Evolutionary conservation across 1,284 basidiomycete genomes (phyloP).

Genomic region (Ceratobasidium sp.): DNA sequence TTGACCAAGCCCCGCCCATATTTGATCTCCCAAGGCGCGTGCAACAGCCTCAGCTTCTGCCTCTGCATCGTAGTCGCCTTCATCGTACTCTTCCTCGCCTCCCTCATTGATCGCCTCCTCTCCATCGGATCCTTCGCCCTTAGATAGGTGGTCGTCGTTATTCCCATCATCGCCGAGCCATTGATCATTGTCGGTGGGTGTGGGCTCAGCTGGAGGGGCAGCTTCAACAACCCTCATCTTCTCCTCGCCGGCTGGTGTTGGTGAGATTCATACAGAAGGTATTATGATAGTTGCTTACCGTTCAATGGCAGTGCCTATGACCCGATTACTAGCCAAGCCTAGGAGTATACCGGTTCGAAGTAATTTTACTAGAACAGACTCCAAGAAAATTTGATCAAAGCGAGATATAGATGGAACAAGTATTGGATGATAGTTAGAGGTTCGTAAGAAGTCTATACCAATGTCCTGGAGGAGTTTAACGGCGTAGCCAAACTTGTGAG

Average conservation of each 20-base stretch:
- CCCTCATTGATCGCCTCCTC: slow-evolving; percentile 47
- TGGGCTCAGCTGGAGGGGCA: neutral
- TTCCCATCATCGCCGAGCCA: slow-evolving; percentile 41
- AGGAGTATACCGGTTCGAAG: too few relatives aligned
- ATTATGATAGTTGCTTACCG: too few relatives aligned
- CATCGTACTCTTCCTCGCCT: slow-evolving; percentile 52
- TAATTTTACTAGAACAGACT: neutral
- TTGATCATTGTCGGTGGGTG: neutral
- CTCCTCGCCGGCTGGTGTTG: neutral
- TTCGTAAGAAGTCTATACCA: neutral
- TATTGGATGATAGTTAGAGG: too few relatives aligned
- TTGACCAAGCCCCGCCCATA: slow-evolving; percentile 73
- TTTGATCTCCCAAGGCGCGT: slow-evolving; percentile 67
- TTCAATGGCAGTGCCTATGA: too few relatives aligned
- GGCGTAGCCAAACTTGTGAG: neutral
- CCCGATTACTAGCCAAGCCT: too few relatives aligned
- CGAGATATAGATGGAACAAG: neutral
- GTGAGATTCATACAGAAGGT: too few relatives aligned
- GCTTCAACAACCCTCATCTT: neutral
- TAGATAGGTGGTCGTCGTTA: slow-evolving; percentile 54
- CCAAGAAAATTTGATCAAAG: neutral
- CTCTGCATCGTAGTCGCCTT: slow-evolving; percentile 67
- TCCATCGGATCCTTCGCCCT: slow-evolving; percentile 43
- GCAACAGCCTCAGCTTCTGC: slow-evolving; percentile 75
- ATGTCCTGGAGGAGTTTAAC: neutral